Evolutionary conservation across 345 rosid genomes (phyloP).

Genomic region (Nephelium lappaceum): DNA sequence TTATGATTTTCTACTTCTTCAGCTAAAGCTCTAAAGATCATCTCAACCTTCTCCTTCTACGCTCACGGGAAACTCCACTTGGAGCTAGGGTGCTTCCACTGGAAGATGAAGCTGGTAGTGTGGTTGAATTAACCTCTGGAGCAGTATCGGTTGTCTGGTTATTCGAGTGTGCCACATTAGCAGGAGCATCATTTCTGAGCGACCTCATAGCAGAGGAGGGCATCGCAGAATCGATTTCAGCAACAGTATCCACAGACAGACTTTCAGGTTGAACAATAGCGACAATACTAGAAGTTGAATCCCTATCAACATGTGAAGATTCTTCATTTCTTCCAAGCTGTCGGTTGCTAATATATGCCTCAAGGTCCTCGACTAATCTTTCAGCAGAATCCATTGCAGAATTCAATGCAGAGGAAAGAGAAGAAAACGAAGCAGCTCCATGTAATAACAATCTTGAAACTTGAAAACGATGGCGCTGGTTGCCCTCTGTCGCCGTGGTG

Average conservation of each 20-base stretch:
- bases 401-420: conserved; percentile 39
- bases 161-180: conserved; percentile 17
- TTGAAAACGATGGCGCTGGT: conserved; percentile 25
- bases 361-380: conserved; percentile 38
- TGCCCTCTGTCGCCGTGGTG: conserved; percentile 7
- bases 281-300: conserved; percentile 25
- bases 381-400: conserved; percentile 47
- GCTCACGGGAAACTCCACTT: conserved; percentile 44
- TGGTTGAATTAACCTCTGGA: conserved; percentile 38
- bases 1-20: neutral
- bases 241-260: conserved; percentile 23
- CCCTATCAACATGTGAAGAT: conserved; percentile 26
- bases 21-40: conserved; percentile 2
- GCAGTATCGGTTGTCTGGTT: conserved; percentile 38
- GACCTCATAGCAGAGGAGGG: conserved; percentile 18
- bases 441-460: conserved; percentile 30
- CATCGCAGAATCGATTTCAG: conserved; percentile 24
- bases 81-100: conserved; percentile 41
- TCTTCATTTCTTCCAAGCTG: conserved; percentile 36
- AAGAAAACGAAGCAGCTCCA: conserved; percentile 39
- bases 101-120: conserved; percentile 44
- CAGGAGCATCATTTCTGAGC: conserved; percentile 22
- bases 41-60: conserved; percentile 56
- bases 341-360: conserved; percentile 35
- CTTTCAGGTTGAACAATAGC: conserved; percentile 22